phyloP scores from a whole-genome alignment of 495 filamentous ascomycete species.

The Xylaria scruposa region DNA sequence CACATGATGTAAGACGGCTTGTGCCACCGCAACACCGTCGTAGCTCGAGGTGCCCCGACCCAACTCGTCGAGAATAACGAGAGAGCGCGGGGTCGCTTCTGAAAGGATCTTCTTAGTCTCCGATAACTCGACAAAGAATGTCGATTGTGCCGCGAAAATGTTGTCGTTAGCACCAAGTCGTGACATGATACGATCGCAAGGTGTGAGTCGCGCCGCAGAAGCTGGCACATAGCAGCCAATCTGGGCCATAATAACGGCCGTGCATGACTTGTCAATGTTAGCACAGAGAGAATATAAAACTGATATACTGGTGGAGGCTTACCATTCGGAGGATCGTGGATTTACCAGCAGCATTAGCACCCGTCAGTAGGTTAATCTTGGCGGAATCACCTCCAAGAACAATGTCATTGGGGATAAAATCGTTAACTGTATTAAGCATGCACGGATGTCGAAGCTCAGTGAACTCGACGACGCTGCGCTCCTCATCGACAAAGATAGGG shows the following conservation, averaged over 20 bases:
- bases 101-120: slow-evolving; percentile 98
- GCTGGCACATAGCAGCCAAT: slow-evolving; percentile 94
- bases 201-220: slow-evolving; percentile 82
- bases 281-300: slow-evolving; percentile 19
- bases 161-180: slow-evolving; percentile 98
- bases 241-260: slow-evolving; percentile 98
- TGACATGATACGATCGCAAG: slow-evolving; percentile 97
- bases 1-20: slow-evolving; percentile 94
- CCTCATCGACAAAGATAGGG: slow-evolving; percentile 81
- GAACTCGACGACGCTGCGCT: slow-evolving; percentile 87
- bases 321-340: slow-evolving; percentile 98
- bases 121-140: slow-evolving; percentile 97
- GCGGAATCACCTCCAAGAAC: slow-evolving; percentile 78
- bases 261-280: slow-evolving; percentile 64
- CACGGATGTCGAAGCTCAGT: slow-evolving; percentile 93
- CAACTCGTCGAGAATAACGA: slow-evolving; percentile 97
- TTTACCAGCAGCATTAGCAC: slow-evolving; percentile 97
- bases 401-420: slow-evolving; percentile 98
- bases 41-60: slow-evolving; percentile 93
- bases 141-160: slow-evolving; percentile 97
- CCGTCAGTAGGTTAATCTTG: slow-evolving; percentile 92
- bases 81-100: slow-evolving; percentile 90
- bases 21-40: slow-evolving; percentile 95
- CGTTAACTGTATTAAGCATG: slow-evolving; percentile 82
- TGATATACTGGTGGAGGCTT: slow-evolving; percentile 38